Percentiles rank a stretch among this genome's conserved stretches.
Evolutionary conservation across 306 rosid genomes (phyloP).

Genomic region (Malus sylvestris): DNA sequence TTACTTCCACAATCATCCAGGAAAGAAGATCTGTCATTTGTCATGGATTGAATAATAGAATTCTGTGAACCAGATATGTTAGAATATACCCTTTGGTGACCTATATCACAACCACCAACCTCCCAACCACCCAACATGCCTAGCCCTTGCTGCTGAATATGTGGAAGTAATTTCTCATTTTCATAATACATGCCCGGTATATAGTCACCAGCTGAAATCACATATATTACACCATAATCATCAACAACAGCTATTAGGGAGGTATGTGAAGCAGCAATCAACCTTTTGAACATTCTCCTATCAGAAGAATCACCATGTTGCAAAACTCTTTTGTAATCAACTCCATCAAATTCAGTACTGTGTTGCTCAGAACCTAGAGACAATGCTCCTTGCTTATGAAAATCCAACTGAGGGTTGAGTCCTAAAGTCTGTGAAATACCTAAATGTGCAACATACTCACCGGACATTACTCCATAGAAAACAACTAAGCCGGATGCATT

Average conservation of each 20-base stretch:
- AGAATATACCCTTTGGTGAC: conserved; percentile 43
- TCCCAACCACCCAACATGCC: conserved; percentile 74
- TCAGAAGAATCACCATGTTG: conserved; percentile 24
- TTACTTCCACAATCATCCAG: conserved; percentile 26
- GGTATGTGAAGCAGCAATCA: conserved; percentile 67
- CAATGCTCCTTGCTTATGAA: conserved; percentile 23
- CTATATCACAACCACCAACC: conserved; percentile 70
- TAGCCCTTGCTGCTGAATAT: conserved; percentile 43
- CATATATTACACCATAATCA: conserved; percentile 72
- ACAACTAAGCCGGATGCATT: conserved; percentile 61
- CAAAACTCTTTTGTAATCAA: conserved; percentile 24
- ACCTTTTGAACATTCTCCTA: conserved; percentile 56
- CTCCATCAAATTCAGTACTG: conserved; percentile 26
- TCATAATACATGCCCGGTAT: conserved; percentile 27
- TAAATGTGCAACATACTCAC: conserved; percentile 60
- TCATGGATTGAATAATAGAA: conserved; percentile 21
- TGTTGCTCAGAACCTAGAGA: conserved; percentile 20
- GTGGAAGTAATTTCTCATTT: conserved; percentile 51
- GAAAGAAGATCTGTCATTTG: conserved; percentile 22
- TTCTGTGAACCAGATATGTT: conserved; percentile 21
- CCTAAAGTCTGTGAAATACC: conserved; percentile 54
- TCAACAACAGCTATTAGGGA: conserved; percentile 70
- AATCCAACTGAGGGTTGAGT: conserved; percentile 31
- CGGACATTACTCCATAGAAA: conserved; percentile 57
- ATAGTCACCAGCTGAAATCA: conserved; percentile 38